These are phyloP conservation scores for Rhodotorula paludigena DNA, from an alignment of 768 basidiomycete genomes.

Conservation along the genomic window DNA sequence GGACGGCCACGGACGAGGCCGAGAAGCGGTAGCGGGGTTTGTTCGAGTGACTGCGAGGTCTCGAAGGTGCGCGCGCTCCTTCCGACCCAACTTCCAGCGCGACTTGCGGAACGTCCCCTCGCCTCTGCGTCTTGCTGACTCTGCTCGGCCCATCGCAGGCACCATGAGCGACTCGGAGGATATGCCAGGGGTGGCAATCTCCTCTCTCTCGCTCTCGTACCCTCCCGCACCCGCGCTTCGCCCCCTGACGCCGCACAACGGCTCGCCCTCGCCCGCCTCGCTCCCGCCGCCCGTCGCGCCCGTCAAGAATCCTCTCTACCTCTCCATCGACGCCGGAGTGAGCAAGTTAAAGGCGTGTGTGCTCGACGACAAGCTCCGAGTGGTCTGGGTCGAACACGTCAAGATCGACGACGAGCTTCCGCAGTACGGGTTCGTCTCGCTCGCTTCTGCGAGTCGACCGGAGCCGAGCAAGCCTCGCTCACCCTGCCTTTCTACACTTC, in stretches of 20 bases:
- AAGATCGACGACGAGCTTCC: constrained; percentile 16
- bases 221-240: not conserved
- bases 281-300: not conserved
- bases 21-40: too few species aligned
- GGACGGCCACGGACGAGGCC: too few species aligned
- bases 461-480: not conserved
- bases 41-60: too few species aligned
- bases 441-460: not conserved
- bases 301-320: constrained; percentile 9
- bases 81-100: too few species aligned
- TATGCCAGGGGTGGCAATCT: not conserved
- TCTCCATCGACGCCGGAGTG: constrained; percentile 22
- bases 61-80: too few species aligned
- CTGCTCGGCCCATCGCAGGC: not conserved
- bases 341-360: constrained; percentile 6
- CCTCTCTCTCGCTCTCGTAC: not conserved
- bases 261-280: not conserved
- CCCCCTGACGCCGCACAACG: not conserved
- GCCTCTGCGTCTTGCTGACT: not conserved
- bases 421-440: constrained; percentile 12
- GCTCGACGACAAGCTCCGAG: constrained; percentile 2
- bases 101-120: too few species aligned
- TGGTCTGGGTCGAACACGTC: constrained; percentile 20
- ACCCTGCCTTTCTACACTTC: not conserved
- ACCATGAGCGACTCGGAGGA: not conserved